Evolutionary conservation across 805 yeast genomes (phyloP), one percentile per base, ranked within the genome.

Genomic region (Lipomyces yamadae): DNA sequence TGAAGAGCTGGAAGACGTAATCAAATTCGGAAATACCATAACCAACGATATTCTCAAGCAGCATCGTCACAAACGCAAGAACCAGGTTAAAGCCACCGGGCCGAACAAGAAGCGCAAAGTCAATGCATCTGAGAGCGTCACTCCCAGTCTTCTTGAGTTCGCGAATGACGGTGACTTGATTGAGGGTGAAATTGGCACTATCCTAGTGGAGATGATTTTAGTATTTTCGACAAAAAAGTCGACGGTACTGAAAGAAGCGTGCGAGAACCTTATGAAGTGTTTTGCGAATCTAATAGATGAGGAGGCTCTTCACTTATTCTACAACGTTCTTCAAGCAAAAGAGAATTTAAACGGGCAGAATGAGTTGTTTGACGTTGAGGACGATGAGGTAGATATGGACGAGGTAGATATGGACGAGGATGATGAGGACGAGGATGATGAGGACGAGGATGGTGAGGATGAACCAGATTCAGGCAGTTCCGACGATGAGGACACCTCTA

Each of bases 311-410:
- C 55, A 52, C 33, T 15, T 59, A 13, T 54, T 63, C n/a, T 63
- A 63, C 34, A 60, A 66, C 15, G 65, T 66, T 15, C 56, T 66
- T 24, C 39, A 30, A 30, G 53, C 62, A 11, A 64, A 59, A 34
- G 70, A 66, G 59, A 61, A 53, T n/a, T 18, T 63, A 34, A 58
- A 37, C 7, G 70, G 70, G 15, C 60, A 64, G 57, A 64, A 63
- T 45, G 67, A 63, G 52, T 13, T 66, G 62, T 66, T 66, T 64
- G 62, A 61, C 50, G 61, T 60, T 29, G 58, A 58, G 30, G 55
- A 54, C 15, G 70, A 66, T 18, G 66, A 60, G 3, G 67, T 42
- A 24, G 71, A 62, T 29, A 56, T 18, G n/a, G 69, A 62, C 24
- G 24, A 24, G 24, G 24, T 24, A 24, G 24, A 24, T 24, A 24